Evolutionary conservation across 768 basidiomycete species (phyloP).

Genomic region (Tricholoma bakamatsutake): DNA sequence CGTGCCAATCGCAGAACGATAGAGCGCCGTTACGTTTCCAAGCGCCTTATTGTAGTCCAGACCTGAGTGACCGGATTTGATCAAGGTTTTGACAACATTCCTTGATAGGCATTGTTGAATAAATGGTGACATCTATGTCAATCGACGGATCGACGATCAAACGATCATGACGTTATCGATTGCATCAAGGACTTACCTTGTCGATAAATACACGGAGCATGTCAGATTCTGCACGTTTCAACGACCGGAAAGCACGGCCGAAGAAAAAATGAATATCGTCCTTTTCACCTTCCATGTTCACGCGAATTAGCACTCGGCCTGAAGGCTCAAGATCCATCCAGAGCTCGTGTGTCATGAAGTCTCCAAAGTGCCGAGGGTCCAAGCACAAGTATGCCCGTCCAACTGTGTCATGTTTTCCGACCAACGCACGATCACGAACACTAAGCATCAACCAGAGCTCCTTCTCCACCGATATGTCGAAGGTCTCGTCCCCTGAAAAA

Average conservation of each 20-base stretch:
- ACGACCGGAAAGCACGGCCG: constrained; percentile 86
- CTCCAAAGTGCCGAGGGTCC: constrained; percentile 82
- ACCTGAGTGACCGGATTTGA: constrained; percentile 52
- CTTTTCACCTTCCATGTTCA: constrained; percentile 99
- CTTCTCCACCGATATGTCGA: constrained; percentile 90
- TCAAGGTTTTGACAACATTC: constrained; percentile 64
- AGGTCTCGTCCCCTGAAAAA: constrained; percentile 87
- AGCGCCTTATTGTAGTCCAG: constrained; percentile 90
- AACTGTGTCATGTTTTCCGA: constrained; percentile 90
- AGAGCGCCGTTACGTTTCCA: constrained; percentile 74
- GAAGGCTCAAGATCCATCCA: constrained; percentile 88
- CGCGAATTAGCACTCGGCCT: constrained; percentile 78
- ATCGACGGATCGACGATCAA: not conserved
- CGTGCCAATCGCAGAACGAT: constrained; percentile 72
- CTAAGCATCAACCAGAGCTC: constrained; percentile 98
- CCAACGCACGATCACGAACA: constrained; percentile 81
- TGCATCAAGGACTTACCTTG: constrained; percentile 54
- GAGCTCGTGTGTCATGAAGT: constrained; percentile 85
- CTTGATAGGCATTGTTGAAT: constrained; percentile 84
- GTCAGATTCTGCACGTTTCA: constrained; percentile 91
- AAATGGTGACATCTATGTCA: constrained; percentile 82
- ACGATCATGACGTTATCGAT: not conserved
- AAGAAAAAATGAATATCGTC: constrained; percentile 98
- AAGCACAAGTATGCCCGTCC: constrained; percentile 90
- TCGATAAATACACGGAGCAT: constrained; percentile 97